Conservation (phyloP, 768 basidiomycete genomes). For the Boletus reticuloceps region DNA sequence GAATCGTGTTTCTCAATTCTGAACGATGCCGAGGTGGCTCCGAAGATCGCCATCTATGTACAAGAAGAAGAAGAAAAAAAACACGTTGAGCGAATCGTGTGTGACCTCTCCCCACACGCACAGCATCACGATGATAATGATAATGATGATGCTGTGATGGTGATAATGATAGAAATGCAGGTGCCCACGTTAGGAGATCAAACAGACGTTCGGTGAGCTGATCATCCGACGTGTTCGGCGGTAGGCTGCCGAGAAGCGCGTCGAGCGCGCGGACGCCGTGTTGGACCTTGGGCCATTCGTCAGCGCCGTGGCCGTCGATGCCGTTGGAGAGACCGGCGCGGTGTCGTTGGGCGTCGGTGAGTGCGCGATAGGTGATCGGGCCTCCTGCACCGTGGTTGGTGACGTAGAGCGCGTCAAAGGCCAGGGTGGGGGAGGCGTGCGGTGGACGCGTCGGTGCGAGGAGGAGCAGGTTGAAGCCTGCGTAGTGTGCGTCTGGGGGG, state of each 20-base stretch:
- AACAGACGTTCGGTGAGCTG: conserved; percentile 60
- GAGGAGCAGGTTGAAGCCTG: conserved; percentile 81
- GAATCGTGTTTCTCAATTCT: conserved; percentile 61
- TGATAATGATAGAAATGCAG: not conserved
- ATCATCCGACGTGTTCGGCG: conserved; percentile 43
- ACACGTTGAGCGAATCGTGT: conserved; percentile 2
- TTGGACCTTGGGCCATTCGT: conserved; percentile 73
- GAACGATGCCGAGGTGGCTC: conserved; percentile 47
- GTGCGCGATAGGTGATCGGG: conserved; percentile 48
- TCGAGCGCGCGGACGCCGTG: conserved; percentile 52
- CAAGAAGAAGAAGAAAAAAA: not conserved
- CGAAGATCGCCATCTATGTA: conserved; percentile 26
- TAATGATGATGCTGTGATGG: no score
- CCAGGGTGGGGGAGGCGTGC: conserved; percentile 21
- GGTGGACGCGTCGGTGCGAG: conserved; percentile 49
- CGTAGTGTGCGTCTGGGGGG: conserved; percentile 51
- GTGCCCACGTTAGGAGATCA: conserved; percentile 65
- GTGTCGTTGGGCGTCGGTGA: conserved; percentile 46
- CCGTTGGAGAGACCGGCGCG: conserved; percentile 75
- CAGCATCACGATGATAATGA: no score
- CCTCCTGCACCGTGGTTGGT: conserved; percentile 76
- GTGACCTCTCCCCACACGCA: no score
- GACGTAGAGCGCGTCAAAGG: conserved; percentile 54
- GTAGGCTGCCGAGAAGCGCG: conserved; percentile 38
- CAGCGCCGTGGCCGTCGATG: conserved; percentile 57